A percentile compares a stretch with the other conserved stretches of the same genome.
Conservation (phyloP, 2,329 filamentous ascomycete species). For the Beauveria bassiana region DNA sequence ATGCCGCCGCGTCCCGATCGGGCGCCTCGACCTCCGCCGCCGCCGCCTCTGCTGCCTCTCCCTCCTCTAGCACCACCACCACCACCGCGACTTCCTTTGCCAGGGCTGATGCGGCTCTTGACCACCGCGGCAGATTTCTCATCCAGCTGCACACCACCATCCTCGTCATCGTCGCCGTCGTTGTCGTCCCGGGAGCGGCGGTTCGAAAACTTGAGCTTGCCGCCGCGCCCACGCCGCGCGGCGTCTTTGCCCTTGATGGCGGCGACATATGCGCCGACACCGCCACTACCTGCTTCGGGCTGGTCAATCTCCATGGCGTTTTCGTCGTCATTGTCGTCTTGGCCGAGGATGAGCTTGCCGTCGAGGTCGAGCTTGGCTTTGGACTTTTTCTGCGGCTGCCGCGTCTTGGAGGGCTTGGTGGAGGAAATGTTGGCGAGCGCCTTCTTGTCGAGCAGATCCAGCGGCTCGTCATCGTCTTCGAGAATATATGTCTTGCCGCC, state of each 20-base stretch:
- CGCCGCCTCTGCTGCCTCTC: slow-evolving; percentile 21
- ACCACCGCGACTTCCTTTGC: slow-evolving; percentile 25
- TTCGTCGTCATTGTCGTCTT: slow-evolving; percentile 39
- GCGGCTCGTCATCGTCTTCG: slow-evolving; percentile 88
- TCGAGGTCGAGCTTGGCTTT: slow-evolving; percentile 67
- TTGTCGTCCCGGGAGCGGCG: slow-evolving; percentile 40
- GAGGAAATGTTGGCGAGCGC: slow-evolving; percentile 90
- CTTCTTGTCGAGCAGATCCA: slow-evolving; percentile 84
- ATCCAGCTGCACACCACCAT: slow-evolving; percentile 34
- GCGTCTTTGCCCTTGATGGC: slow-evolving; percentile 62
- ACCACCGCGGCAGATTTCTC: slow-evolving; percentile 44
- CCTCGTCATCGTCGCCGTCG: slow-evolving; percentile 40
- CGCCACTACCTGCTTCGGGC: slow-evolving; percentile 43
- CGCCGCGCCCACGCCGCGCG: slow-evolving; percentile 55
- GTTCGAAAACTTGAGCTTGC: slow-evolving; percentile 66
- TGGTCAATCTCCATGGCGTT: slow-evolving; percentile 59
- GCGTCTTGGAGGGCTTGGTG: slow-evolving; percentile 67
- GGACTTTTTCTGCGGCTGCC: slow-evolving; percentile 43
- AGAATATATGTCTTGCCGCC: slow-evolving; percentile 76
- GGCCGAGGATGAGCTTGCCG: slow-evolving; percentile 71
- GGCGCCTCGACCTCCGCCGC: slow-evolving; percentile 22
- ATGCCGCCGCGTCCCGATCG: slow-evolving; percentile 29
- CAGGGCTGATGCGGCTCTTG: slow-evolving; percentile 40
- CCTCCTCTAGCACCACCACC: slow-evolving; percentile 28
- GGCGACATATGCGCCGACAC: slow-evolving; percentile 60